A percentile compares a stretch with the other conserved stretches of the same genome.
phyloP scores from a whole-genome alignment of 441 rosid genomes.

The Adansonia gregorii region DNA sequence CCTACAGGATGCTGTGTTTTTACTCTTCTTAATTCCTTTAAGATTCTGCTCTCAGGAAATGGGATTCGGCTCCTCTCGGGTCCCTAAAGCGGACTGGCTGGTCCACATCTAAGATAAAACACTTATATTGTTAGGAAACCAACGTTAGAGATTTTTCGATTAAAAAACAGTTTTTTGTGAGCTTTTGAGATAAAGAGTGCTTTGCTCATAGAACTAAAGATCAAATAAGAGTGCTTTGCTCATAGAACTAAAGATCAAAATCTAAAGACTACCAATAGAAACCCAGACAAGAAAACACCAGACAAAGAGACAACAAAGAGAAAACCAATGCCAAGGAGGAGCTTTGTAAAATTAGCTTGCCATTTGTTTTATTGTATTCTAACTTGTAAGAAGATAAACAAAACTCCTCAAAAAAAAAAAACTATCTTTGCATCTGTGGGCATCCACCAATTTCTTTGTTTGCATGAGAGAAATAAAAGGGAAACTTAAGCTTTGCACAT shows the following conservation, averaged over 20 bases:
- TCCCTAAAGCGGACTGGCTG: not conserved
- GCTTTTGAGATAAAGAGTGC: too few species aligned
- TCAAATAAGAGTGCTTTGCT: too few species aligned
- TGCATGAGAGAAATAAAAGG: too few species aligned
- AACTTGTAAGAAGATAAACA: not conserved
- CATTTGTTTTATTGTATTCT: not conserved
- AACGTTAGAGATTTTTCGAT: not conserved
- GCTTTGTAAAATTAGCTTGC: not conserved
- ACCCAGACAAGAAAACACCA: not conserved
- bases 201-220: too few species aligned
- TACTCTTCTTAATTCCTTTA: not conserved
- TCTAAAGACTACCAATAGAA: not conserved
- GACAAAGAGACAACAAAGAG: not conserved
- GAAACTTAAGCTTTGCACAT: too few species aligned
- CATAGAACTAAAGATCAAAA: not conserved
- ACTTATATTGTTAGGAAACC: not conserved
- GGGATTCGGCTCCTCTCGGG: not conserved
- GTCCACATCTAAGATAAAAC: not conserved
- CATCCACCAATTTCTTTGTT: not conserved
- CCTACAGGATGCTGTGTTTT: not conserved
- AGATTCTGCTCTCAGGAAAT: not conserved
- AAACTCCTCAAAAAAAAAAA: not conserved
- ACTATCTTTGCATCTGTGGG: not conserved
- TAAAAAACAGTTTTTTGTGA: not conserved
- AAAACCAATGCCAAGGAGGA: not conserved